Percentiles rank a stretch among this genome's conserved stretches.
Evolutionary conservation across 2,329 filamentous ascomycete genomes (phyloP).

Genomic region (Taxawa tesnikishii): DNA sequence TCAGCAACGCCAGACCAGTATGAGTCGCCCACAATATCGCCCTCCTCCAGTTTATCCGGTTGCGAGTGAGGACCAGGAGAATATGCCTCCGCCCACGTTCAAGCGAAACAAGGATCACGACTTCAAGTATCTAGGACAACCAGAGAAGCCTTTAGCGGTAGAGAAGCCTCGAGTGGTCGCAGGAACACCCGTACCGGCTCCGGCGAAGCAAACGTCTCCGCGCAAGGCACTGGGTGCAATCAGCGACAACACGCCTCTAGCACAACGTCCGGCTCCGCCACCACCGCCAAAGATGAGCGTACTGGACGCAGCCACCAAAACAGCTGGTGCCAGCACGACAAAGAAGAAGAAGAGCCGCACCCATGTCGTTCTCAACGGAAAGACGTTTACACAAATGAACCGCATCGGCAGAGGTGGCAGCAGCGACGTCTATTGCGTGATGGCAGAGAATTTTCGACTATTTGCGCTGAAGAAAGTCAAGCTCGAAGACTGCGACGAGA

Average conservation of each 20-base stretch:
- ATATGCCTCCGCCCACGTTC: constrained; percentile 61
- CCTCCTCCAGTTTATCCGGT: constrained; percentile 42
- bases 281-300: constrained; percentile 96
- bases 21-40: constrained; percentile 32
- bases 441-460: constrained; percentile 92
- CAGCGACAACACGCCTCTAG: constrained; percentile 55
- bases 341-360: constrained; percentile 67
- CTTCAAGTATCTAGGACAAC: constrained; percentile 43
- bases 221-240: constrained; percentile 38
- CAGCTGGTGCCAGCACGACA: constrained; percentile 66
- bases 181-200: constrained; percentile 25
- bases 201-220: constrained; percentile 17
- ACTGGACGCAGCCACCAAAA: constrained; percentile 77
- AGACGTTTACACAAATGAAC: constrained; percentile 79
- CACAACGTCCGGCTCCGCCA: constrained; percentile 58
- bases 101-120: constrained; percentile 47
- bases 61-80: constrained; percentile 68
- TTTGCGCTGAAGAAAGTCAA: constrained; percentile 90
- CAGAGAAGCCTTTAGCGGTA: constrained; percentile 39
- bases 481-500: constrained; percentile 77
- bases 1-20: constrained; percentile 24
- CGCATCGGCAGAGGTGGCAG: constrained; percentile 87
- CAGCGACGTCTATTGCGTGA: constrained; percentile 89
- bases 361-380: constrained; percentile 79
- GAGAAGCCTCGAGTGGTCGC: constrained; percentile 29